phyloP scores from a whole-genome alignment of 1,284 basidiomycete genomes.

The Polyporus tsugae region DNA sequence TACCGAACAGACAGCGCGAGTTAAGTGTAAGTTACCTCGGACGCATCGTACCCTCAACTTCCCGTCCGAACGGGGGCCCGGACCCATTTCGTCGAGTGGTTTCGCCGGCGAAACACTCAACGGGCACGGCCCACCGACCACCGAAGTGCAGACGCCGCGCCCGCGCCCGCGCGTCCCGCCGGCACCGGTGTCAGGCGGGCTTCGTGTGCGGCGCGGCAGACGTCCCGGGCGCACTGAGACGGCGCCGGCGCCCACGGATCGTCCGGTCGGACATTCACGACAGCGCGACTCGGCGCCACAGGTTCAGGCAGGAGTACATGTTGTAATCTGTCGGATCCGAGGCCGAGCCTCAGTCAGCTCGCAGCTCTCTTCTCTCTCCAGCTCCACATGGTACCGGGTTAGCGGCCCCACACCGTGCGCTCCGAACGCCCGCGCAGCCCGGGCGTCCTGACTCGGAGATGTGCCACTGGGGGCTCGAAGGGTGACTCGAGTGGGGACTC shows the following conservation, averaged over 20 bases:
- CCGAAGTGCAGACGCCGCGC: neutral
- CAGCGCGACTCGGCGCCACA: neutral
- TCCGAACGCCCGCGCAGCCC: neutral
- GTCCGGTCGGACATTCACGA: neutral
- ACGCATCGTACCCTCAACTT: neutral
- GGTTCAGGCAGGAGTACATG: neutral
- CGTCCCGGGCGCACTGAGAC: neutral
- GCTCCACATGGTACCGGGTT: too few species aligned
- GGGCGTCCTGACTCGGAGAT: neutral
- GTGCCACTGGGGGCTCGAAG: neutral
- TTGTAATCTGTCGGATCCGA: neutral
- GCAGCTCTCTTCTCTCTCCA: neutral
- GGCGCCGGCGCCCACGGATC: neutral
- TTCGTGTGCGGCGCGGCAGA: neutral
- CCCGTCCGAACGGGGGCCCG: neutral
- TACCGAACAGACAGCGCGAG: neutral
- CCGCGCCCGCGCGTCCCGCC: neutral
- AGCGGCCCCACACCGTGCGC: neutral
- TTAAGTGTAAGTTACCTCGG: neutral
- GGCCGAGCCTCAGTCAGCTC: neutral
- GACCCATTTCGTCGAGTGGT: neutral
- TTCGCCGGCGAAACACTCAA: conserved; percentile 1
- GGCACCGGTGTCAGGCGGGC: neutral
- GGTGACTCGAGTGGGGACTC: conserved; percentile 32
- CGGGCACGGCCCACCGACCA: neutral